A percentile compares a stretch with the other conserved stretches of the same genome.
Conservation (phyloP, 331 rosid genomes). For the Prunus yedoensis region DNA sequence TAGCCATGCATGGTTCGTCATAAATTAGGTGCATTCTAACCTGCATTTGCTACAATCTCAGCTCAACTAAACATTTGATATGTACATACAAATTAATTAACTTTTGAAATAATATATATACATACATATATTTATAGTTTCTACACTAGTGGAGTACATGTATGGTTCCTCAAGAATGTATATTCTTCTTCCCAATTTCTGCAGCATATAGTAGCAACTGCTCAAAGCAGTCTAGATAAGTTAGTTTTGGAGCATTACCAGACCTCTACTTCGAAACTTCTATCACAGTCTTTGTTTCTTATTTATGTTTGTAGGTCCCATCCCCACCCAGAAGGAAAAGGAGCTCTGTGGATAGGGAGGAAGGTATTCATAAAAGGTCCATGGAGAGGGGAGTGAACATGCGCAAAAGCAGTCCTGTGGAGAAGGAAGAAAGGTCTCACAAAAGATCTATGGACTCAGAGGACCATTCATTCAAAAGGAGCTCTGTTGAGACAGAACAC, state of each 20-base stretch:
- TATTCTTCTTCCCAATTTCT: not conserved
- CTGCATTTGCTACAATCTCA: not conserved
- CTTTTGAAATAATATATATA: too few relatives aligned
- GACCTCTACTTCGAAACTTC: not conserved
- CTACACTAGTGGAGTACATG: too few relatives aligned
- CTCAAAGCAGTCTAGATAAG: not conserved
- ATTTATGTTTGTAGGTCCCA: constrained; percentile 52
- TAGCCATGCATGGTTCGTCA: not conserved
- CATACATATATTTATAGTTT: too few relatives aligned
- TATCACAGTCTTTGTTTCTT: not conserved
- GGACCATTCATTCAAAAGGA: constrained; percentile 36
- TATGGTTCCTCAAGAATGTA: too few relatives aligned
- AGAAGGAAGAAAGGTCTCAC: constrained; percentile 27
- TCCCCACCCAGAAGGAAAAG: constrained; percentile 76
- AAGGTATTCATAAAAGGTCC: constrained; percentile 35
- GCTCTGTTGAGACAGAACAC: constrained; percentile 34
- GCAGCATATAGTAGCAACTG: not conserved
- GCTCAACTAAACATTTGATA: not conserved
- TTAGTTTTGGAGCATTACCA: not conserved
- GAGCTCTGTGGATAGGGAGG: constrained; percentile 36
- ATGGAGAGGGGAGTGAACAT: constrained; percentile 32
- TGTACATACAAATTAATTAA: not conserved
- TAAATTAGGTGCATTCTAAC: not conserved
- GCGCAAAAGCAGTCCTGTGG: constrained; percentile 27
- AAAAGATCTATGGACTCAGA: constrained; percentile 40